Conservation (phyloP, 495 filamentous ascomycete species). For the Hypoxylon trugodes region DNA sequence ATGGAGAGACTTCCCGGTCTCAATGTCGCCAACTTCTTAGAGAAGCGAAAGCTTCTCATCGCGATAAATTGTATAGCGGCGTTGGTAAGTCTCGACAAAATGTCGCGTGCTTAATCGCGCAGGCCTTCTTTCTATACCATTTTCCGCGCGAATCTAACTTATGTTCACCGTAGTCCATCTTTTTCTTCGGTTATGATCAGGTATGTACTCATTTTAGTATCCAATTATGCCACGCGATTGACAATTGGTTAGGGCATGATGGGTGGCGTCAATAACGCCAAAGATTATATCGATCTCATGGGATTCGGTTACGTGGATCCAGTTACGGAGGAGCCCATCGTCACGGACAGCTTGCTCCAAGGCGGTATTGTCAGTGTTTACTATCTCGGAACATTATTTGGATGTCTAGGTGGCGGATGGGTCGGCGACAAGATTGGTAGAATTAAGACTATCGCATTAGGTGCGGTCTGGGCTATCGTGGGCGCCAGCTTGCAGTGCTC, state of each 20-base stretch:
- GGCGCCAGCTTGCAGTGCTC: conserved; percentile 69
- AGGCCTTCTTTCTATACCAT: not conserved
- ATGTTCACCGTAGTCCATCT: conserved; percentile 23
- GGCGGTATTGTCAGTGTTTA: conserved; percentile 76
- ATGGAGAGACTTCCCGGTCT: conserved; percentile 54
- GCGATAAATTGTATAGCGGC: conserved; percentile 72
- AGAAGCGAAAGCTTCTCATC: conserved; percentile 70
- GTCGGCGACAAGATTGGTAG: conserved; percentile 68
- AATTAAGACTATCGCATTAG: conserved; percentile 68
- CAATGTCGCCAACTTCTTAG: conserved; percentile 68
- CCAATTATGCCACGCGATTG: too few relatives aligned
- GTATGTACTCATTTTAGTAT: too few relatives aligned
- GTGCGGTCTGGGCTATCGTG: conserved; percentile 64
- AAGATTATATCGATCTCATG: conserved; percentile 72
- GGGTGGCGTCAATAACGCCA: conserved; percentile 74
- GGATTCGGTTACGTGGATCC: conserved; percentile 67
- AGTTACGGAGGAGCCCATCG: conserved; percentile 55
- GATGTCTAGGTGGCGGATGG: conserved; percentile 67
- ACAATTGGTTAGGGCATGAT: too few relatives aligned
- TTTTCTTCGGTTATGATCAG: conserved; percentile 64
- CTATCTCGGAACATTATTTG: conserved; percentile 72
- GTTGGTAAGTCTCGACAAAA: conserved; percentile 40
- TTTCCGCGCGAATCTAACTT: conserved; percentile 11
- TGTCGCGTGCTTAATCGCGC: not conserved
- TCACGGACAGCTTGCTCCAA: conserved; percentile 69